Evolutionary conservation across 768 basidiomycete genomes (phyloP).

Genomic region (Mycena venus): DNA sequence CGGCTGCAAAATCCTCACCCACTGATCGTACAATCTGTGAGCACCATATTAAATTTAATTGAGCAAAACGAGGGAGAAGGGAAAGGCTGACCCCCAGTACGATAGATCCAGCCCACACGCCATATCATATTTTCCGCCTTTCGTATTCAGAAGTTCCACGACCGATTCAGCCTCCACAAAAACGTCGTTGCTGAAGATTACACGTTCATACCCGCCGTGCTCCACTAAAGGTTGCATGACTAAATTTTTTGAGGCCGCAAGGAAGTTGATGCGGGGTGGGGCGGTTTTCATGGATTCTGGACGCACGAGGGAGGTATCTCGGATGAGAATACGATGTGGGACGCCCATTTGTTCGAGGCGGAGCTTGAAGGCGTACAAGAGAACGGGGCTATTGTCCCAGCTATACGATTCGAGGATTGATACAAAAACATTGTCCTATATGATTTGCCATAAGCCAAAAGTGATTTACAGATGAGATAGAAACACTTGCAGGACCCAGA

Average conservation of each 20-base stretch:
- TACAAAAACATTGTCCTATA: slow-evolving; percentile 50
- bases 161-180: slow-evolving; percentile 55
- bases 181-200: slow-evolving; percentile 60
- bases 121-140: slow-evolving; percentile 56
- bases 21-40: slow-evolving; percentile 47
- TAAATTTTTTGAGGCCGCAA: slow-evolving; percentile 54
- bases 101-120: slow-evolving; percentile 58
- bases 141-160: slow-evolving; percentile 54
- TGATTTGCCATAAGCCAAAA: neutral
- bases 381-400: slow-evolving; percentile 46
- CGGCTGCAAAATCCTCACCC: slow-evolving; percentile 38
- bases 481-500: slow-evolving; percentile 44
- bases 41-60: neutral
- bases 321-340: slow-evolving; percentile 45
- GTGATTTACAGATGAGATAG: neutral
- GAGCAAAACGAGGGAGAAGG: too few species aligned
- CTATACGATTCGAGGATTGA: slow-evolving; percentile 44
- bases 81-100: slow-evolving; percentile 43
- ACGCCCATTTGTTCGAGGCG: slow-evolving; percentile 42
- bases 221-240: slow-evolving; percentile 55
- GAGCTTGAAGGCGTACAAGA: slow-evolving; percentile 43
- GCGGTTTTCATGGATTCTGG: slow-evolving; percentile 41
- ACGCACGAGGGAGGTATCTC: slow-evolving; percentile 39
- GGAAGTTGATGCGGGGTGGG: slow-evolving; percentile 50
- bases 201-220: slow-evolving; percentile 52